Base-by-base conservation (phyloP, 164 flowering plant species). In the Vitis amurensis region DNA sequence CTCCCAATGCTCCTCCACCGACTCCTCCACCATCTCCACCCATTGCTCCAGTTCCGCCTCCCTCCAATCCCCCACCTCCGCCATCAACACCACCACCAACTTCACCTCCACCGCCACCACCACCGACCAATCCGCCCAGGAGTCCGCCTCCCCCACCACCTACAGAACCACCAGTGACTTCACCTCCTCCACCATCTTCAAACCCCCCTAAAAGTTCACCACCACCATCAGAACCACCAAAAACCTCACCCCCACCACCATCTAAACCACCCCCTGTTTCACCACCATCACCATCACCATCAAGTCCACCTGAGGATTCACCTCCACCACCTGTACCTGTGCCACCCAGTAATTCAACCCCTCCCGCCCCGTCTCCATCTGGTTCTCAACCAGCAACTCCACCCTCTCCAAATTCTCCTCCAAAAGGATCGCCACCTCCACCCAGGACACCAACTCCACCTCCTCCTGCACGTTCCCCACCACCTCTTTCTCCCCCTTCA, bases 351-450 rank as follows among this genome's bases (percentile, higher is more conserved):
- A 73, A 17, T 57, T 61, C 78, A 30, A 76, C 87, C 1, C 89
- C 89, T 5, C 83, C 87, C 3, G 71, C 76, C 8, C 82, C 87
- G 23, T 59, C 74, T 51, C 74, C 87, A 19, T 68, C 86, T 50
- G 55, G 47, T 66, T 66, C 79, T 57, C 74, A 60, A 71, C 72
- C 76, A 61, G 30, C 79, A 15, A 63, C 87, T 65, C 75, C 83
- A 19, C 82, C 90, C 16, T 61, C 76, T 50, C 44, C 77, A 53
- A 75, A 62, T 68, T 64, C 80, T 58, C 68, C 86, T 37, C 64
- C 78, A 23, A 62, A 10, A 1, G 58, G 69, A 50, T 66, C 78
- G 6, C 66, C 85, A 11, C 84, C 88, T 56, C 79, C 84, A 51
- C 64, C 85, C 0, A 16, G 14, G 14, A 23, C 55, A 23, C 53